Conservation (phyloP, 2,329 filamentous ascomycete genomes). For the Pseudogymnoascus sp. region DNA sequence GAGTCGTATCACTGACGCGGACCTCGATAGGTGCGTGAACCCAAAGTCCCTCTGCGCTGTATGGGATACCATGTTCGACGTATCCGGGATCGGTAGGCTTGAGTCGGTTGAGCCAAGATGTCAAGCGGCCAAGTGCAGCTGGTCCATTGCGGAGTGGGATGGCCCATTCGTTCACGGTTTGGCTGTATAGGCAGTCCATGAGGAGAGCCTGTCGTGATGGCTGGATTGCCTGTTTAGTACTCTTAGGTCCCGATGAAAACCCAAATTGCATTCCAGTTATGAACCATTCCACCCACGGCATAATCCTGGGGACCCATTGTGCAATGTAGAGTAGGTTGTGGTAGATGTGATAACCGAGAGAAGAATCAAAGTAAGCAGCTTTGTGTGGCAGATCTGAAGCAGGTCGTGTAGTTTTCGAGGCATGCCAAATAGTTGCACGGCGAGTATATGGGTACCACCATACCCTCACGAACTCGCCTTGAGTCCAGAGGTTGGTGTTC, state of each 20-base stretch:
- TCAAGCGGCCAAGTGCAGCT: conserved; percentile 75
- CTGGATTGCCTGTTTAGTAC: conserved; percentile 67
- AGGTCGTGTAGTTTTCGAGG: conserved; percentile 65
- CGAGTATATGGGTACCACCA: conserved; percentile 98
- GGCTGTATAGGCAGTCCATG: conserved; percentile 97
- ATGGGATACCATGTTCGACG: conserved; percentile 64
- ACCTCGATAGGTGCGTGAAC: conserved; percentile 90
- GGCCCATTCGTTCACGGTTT: conserved; percentile 98
- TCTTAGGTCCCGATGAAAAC: conserved; percentile 63
- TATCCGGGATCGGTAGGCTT: conserved; percentile 56
- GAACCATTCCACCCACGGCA: conserved; percentile 91
- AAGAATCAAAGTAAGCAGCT: conserved; percentile 70
- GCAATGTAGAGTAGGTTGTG: conserved; percentile 80
- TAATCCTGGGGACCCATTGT: conserved; percentile 67
- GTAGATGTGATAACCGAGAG: conserved; percentile 80
- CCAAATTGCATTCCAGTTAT: conserved; percentile 98
- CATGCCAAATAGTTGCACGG: conserved; percentile 81
- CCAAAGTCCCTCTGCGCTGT: conserved; percentile 69
- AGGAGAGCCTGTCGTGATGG: conserved; percentile 72
- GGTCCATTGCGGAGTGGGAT: conserved; percentile 79
- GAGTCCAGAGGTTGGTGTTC: conserved; percentile 69
- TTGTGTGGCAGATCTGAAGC: conserved; percentile 46
- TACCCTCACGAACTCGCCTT: conserved; percentile 81
- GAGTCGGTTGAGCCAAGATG: conserved; percentile 70
- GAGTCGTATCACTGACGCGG: conserved; percentile 66